A percentile compares a stretch with the other conserved stretches of the same genome.
These are phyloP conservation scores for Coniochaeta sp. DNA, from an alignment of 2,329 filamentous ascomycete genomes.

Conservation along the genomic window DNA sequence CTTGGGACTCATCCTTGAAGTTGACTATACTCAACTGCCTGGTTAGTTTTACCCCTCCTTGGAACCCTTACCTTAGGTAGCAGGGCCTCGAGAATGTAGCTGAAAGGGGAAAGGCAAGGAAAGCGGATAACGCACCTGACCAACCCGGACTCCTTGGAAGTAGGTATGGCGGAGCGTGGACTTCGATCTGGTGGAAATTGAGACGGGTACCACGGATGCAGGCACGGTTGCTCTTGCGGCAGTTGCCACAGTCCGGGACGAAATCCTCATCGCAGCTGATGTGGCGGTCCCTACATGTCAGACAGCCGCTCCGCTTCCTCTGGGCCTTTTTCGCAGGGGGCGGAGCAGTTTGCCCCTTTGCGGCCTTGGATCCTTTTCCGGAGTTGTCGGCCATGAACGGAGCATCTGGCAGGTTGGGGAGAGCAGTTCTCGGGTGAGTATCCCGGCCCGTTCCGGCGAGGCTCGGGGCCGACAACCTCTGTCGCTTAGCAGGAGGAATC, in stretches of 20 bases:
- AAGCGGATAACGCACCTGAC: constrained; percentile 36
- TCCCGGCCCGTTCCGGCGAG: constrained; percentile 1
- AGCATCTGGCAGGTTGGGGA: background rate
- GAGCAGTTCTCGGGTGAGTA: background rate
- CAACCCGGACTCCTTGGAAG: constrained; percentile 57
- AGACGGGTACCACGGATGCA: constrained; percentile 82
- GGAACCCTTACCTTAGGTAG: background rate
- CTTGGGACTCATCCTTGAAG: constrained; percentile 82
- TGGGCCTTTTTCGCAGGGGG: constrained; percentile 55
- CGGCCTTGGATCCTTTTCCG: background rate
- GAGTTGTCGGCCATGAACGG: background rate
- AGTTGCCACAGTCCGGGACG: constrained; percentile 60
- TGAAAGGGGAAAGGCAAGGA: background rate
- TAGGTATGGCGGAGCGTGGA: constrained; percentile 58
- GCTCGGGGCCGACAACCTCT: constrained; percentile 12
- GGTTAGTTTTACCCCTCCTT: constrained; percentile 3
- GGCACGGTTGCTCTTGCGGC: constrained; percentile 74
- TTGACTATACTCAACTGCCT: constrained; percentile 38
- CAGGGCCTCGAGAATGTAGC: background rate
- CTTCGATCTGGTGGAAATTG: constrained; percentile 84
- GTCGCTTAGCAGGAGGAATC: constrained; percentile 18
- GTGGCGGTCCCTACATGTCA: constrained; percentile 85
- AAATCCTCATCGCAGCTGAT: constrained; percentile 79
- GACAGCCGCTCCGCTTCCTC: constrained; percentile 79
- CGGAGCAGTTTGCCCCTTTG: background rate